A percentile compares a stretch with the other conserved stretches of the same genome.
These are phyloP conservation scores for Dactylonectria macrodidyma DNA, from an alignment of 2,329 filamentous ascomycete species.

Conservation along the genomic window DNA sequence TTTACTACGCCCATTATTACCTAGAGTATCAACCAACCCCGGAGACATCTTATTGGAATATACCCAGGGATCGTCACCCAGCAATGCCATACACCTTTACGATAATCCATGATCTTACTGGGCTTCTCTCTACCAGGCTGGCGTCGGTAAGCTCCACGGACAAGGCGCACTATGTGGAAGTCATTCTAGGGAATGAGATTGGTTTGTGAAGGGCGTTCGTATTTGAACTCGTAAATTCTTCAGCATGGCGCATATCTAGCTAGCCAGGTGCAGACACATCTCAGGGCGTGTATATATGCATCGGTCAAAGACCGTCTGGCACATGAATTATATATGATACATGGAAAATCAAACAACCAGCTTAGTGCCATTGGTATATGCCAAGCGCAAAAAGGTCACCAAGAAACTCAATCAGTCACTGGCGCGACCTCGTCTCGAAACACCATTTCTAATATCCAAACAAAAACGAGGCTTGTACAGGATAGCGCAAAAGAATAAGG, in stretches of 20 bases:
- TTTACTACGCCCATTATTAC: constrained; percentile 12
- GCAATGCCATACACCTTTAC: constrained; percentile 23
- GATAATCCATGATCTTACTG: neutral
- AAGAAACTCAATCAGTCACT: constrained; percentile 17
- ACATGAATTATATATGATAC: constrained; percentile 39
- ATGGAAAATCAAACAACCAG: constrained; percentile 26
- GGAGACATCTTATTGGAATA: constrained; percentile 15
- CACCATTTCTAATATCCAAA: constrained; percentile 23
- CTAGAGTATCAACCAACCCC: constrained; percentile 18
- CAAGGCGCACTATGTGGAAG: too few relatives aligned
- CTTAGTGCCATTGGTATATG: constrained; percentile 19
- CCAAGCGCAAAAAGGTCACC: constrained; percentile 27
- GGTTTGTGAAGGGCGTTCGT: neutral
- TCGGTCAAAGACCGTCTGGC: constrained; percentile 28
- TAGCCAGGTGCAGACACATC: constrained; percentile 36
- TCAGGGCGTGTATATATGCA: constrained; percentile 31
- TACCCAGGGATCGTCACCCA: constrained; percentile 15
- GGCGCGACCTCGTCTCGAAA: constrained; percentile 16
- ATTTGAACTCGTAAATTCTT: constrained; percentile 39
- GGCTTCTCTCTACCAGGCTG: neutral
- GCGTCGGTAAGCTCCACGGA: neutral
- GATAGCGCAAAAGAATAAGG: constrained; percentile 18
- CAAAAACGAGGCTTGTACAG: constrained; percentile 24
- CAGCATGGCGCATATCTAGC: constrained; percentile 33
- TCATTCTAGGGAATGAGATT: neutral